Conservation (phyloP, 192 early-diverging fungal species). For the Podila epigama region DNA sequence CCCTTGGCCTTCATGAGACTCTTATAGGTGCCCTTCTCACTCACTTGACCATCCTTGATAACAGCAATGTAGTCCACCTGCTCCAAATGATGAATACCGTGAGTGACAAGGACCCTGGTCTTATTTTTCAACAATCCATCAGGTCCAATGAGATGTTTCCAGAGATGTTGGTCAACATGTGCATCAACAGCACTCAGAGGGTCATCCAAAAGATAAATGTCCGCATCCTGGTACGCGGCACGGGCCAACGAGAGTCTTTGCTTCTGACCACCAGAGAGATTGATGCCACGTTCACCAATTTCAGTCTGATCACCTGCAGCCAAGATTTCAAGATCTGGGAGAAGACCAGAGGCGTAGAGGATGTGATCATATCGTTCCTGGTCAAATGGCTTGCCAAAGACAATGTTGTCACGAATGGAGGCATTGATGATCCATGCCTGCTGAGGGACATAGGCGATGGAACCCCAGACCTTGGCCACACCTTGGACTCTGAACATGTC, state of each 20-base stretch:
- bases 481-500: slow-evolving; percentile 83
- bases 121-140: slow-evolving; percentile 81
- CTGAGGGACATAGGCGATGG: slow-evolving; percentile 69
- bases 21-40: slow-evolving; percentile 69
- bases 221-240: slow-evolving; percentile 89
- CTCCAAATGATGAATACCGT: slow-evolving; percentile 78
- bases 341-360: slow-evolving; percentile 82
- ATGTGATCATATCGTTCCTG: slow-evolving; percentile 72
- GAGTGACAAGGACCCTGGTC: slow-evolving; percentile 82
- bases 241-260: slow-evolving; percentile 68
- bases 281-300: slow-evolving; percentile 91
- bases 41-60: slow-evolving; percentile 74
- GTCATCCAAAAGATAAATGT: slow-evolving; percentile 64
- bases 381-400: slow-evolving; percentile 84
- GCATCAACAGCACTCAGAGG: slow-evolving; percentile 69
- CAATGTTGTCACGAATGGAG: slow-evolving; percentile 89
- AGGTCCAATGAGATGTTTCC: slow-evolving; percentile 87
- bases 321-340: slow-evolving; percentile 83
- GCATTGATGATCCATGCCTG: slow-evolving; percentile 96
- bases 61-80: slow-evolving; percentile 72
- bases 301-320: slow-evolving; percentile 89
- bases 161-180: slow-evolving; percentile 79
- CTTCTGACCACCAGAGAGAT: slow-evolving; percentile 93
- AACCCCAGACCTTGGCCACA: slow-evolving; percentile 65
- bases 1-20: slow-evolving; percentile 68